A percentile compares a stretch with the other conserved stretches of the same genome.
phyloP scores from a whole-genome alignment of 805 yeast genomes.

The Zygoascus biomembranicola region DNA sequence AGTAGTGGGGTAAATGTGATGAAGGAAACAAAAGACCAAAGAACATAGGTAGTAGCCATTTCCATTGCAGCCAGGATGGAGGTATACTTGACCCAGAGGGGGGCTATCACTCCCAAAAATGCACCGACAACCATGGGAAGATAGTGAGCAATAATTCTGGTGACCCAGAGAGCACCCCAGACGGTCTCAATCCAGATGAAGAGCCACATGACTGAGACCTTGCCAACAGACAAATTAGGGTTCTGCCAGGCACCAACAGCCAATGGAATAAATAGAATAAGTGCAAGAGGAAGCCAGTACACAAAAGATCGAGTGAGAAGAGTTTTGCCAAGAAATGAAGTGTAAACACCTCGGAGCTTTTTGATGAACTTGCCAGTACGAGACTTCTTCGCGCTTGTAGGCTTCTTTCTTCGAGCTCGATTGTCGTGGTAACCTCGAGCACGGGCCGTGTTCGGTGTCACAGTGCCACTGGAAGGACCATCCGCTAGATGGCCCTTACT shows the following conservation, averaged over 20 bases:
- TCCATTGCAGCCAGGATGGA: slow-evolving; percentile 30
- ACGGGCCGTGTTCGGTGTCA: slow-evolving; percentile 2
- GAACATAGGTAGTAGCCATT: slow-evolving; percentile 25
- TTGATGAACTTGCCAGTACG: background rate
- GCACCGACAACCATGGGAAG: slow-evolving; percentile 24
- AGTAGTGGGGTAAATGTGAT: slow-evolving; percentile 30
- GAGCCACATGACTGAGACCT: slow-evolving; percentile 30
- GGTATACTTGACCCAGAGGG: slow-evolving; percentile 24
- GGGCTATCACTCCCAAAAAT: slow-evolving; percentile 26
- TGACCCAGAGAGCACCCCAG: slow-evolving; percentile 31
- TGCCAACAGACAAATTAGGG: slow-evolving; percentile 25
- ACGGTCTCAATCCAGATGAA: slow-evolving; percentile 34
- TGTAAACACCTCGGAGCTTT: slow-evolving; percentile 12
- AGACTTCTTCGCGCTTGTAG: slow-evolving; percentile 3
- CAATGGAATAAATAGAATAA: slow-evolving; percentile 30
- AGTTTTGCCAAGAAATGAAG: slow-evolving; percentile 13
- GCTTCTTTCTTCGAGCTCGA: slow-evolving; percentile 3
- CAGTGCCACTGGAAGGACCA: slow-evolving; percentile 3
- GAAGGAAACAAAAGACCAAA: slow-evolving; percentile 30
- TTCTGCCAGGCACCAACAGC: slow-evolving; percentile 32
- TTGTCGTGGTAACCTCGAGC: slow-evolving; percentile 13
- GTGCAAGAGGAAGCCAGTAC: slow-evolving; percentile 32
- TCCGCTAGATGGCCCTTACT: background rate
- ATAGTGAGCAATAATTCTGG: slow-evolving; percentile 28
- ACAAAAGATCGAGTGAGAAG: slow-evolving; percentile 27